These are phyloP conservation scores for Leishmania martiniquensis DNA, from an alignment of 208 protist species.

Conservation along the genomic window DNA sequence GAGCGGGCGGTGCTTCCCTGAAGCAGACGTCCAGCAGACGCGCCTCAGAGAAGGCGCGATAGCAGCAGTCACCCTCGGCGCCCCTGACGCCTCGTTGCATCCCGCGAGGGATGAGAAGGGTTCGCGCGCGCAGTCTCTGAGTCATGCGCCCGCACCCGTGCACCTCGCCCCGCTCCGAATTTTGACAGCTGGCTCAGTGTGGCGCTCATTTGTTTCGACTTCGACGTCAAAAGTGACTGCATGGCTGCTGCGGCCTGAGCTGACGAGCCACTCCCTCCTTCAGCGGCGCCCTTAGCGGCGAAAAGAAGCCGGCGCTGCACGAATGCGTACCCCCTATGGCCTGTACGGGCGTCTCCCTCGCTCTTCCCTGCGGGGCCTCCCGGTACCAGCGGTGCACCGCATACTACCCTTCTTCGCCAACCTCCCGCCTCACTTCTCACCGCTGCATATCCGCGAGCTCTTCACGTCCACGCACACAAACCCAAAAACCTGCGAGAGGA, in stretches of 20 bases:
- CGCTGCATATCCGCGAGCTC: not conserved
- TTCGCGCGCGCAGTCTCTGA: not conserved
- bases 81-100: not conserved
- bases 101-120: not conserved
- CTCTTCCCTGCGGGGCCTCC: not conserved
- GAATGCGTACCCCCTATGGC: not conserved
- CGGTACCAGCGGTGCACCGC: not conserved
- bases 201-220: not conserved
- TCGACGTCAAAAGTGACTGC: not conserved
- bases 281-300: not conserved
- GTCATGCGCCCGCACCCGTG: not conserved
- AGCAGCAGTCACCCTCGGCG: not conserved
- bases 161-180: not conserved
- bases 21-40: not conserved
- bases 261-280: not conserved
- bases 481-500: not conserved
- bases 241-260: too few species aligned
- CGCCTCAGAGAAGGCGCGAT: not conserved
- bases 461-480: not conserved
- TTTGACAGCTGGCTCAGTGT: not conserved
- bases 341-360: not conserved
- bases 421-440: not conserved
- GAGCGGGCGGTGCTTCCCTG: not conserved
- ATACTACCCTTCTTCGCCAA: not conserved
- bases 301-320: not conserved